A percentile compares a stretch with the other conserved stretches of the same genome.
Conservation (phyloP, 257 asterid genomes). For the Primulina huaijiensis region DNA sequence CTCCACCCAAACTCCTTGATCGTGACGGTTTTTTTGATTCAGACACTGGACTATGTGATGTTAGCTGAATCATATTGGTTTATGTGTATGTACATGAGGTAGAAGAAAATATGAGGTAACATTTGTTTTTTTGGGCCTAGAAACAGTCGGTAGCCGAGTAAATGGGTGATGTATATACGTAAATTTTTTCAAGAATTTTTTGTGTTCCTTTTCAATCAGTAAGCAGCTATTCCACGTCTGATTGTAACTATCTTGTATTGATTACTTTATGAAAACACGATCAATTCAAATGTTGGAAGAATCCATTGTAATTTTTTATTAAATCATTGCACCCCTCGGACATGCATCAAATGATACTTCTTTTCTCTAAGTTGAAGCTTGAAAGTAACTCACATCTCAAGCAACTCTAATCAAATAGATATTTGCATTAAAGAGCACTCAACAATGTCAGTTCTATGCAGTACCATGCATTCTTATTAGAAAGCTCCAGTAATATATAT, state of each 20-base stretch:
- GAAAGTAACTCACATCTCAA: neutral
- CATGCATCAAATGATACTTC: neutral
- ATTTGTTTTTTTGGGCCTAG: neutral
- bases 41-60: conserved; percentile 77
- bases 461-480: neutral
- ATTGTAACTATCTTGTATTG: neutral
- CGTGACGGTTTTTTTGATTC: conserved; percentile 88
- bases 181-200: neutral
- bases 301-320: no score
- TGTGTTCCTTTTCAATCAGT: neutral
- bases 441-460: neutral
- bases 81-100: neutral
- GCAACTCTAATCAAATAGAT: neutral
- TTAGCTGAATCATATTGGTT: conserved; percentile 30
- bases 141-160: neutral
- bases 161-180: neutral
- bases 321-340: neutral
- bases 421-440: neutral
- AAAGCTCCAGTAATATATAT: neutral
- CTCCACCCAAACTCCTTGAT: conserved; percentile 81
- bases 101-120: neutral
- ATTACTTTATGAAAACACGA: neutral
- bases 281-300: neutral
- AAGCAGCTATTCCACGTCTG: neutral
- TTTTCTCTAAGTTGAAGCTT: neutral